These are phyloP conservation scores for Yamadazyma conglobata DNA, from an alignment of 1,139 yeast genomes.

Conservation along the genomic window DNA sequence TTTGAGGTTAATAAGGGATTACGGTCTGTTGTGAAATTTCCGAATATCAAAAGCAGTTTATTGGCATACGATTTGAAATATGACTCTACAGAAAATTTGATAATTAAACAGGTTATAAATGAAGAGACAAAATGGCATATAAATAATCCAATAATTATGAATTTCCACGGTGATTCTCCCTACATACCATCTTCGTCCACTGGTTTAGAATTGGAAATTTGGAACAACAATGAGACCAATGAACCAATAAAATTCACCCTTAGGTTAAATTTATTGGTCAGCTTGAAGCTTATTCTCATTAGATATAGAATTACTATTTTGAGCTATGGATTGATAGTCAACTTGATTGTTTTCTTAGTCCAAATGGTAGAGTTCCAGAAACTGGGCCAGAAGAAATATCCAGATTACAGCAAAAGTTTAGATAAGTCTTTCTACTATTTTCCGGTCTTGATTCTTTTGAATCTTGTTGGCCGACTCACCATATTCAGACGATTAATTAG, in stretches of 20 bases:
- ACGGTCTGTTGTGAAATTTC: constrained; percentile 42
- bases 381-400: constrained; percentile 7
- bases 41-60: constrained; percentile 61
- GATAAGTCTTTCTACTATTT: constrained; percentile 6
- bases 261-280: constrained; percentile 39
- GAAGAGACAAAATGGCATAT: constrained; percentile 80
- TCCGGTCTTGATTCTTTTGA: constrained; percentile 3
- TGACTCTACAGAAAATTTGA: constrained; percentile 35
- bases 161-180: constrained; percentile 74
- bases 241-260: constrained; percentile 25
- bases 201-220: constrained; percentile 41
- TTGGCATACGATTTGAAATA: constrained; percentile 29
- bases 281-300: constrained; percentile 53
- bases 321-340: constrained; percentile 52
- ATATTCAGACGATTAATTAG: constrained; percentile 1
- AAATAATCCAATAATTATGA: constrained; percentile 30
- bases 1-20: constrained; percentile 2
- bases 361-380: constrained; percentile 27
- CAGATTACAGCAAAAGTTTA: constrained; percentile 8
- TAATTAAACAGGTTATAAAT: constrained; percentile 63
- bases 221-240: constrained; percentile 27
- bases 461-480: neutral
- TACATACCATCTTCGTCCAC: constrained; percentile 50
- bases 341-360: constrained; percentile 38
- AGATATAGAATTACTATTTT: constrained; percentile 63